phyloP scores from a whole-genome alignment of 2,329 filamentous ascomycete genomes.

The Ophiosphaerella herpotricha region DNA sequence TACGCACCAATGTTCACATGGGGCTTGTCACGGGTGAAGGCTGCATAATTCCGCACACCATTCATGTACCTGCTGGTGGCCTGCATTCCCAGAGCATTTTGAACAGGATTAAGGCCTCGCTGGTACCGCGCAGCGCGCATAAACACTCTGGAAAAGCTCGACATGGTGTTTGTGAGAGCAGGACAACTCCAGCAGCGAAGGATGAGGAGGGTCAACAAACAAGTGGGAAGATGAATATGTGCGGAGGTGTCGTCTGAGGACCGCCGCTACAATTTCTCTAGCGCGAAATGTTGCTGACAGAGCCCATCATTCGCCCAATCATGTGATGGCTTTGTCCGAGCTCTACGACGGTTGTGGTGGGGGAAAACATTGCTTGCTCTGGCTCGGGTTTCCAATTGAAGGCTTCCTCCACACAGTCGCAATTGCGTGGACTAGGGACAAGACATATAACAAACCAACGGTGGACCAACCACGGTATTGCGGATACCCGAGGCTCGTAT shows the following conservation, averaged over 20 bases:
- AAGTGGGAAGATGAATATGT: slow-evolving; percentile 30
- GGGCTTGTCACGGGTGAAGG: slow-evolving; percentile 88
- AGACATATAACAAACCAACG: no score
- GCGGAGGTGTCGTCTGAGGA: slow-evolving; percentile 13
- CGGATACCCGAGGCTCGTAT: slow-evolving; percentile 47
- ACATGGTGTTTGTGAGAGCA: slow-evolving; percentile 64
- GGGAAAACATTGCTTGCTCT: slow-evolving; percentile 19
- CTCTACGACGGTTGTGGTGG: slow-evolving; percentile 12
- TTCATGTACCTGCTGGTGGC: slow-evolving; percentile 68
- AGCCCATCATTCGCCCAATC: slow-evolving; percentile 20
- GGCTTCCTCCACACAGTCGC: slow-evolving; percentile 3
- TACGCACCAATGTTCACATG: slow-evolving; percentile 93
- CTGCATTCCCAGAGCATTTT: slow-evolving; percentile 67
- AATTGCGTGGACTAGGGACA: no score
- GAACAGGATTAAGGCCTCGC: slow-evolving; percentile 73
- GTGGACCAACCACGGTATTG: background rate
- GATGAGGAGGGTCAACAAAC: slow-evolving; percentile 34
- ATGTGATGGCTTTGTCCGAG: slow-evolving; percentile 20
- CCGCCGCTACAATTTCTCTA: slow-evolving; percentile 38
- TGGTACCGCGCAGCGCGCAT: slow-evolving; percentile 79
- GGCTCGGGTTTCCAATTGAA: slow-evolving; percentile 8
- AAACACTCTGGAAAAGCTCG: slow-evolving; percentile 80
- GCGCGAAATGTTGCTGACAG: slow-evolving; percentile 22
- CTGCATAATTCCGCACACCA: slow-evolving; percentile 66
- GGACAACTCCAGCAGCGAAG: slow-evolving; percentile 22